Conservation (phyloP, 2,329 filamentous ascomycete genomes). For the Colletotrichum horii region DNA sequence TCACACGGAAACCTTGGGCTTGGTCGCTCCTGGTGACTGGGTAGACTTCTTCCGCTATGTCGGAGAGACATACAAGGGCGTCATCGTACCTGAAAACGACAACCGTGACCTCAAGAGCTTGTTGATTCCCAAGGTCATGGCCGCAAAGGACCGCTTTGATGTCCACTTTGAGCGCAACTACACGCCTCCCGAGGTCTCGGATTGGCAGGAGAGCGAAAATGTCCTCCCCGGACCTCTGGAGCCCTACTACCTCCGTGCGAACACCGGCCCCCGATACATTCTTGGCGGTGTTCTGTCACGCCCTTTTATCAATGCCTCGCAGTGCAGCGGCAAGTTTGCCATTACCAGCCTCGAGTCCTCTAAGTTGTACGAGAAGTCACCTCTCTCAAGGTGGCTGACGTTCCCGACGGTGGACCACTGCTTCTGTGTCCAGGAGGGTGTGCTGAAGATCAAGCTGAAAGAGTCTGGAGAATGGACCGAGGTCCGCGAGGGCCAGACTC, state of each 20-base stretch:
- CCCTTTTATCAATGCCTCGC: constrained; percentile 52
- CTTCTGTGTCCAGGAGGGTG: constrained; percentile 52
- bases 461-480: constrained; percentile 29
- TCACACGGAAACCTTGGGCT: constrained; percentile 58
- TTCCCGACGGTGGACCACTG: constrained; percentile 58
- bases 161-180: constrained; percentile 58
- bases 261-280: constrained; percentile 51
- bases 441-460: constrained; percentile 44
- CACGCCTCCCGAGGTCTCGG: constrained; percentile 44
- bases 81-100: constrained; percentile 56
- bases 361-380: constrained; percentile 36
- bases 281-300: constrained; percentile 49
- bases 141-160: constrained; percentile 59
- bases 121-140: constrained; percentile 60
- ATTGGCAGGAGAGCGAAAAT: constrained; percentile 47
- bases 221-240: constrained; percentile 39
- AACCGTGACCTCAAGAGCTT: constrained; percentile 54
- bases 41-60: constrained; percentile 66
- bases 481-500: constrained; percentile 52
- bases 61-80: constrained; percentile 54
- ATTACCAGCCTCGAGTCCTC: constrained; percentile 58
- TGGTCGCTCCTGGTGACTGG: constrained; percentile 64
- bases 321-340: constrained; percentile 54
- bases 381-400: constrained; percentile 40
- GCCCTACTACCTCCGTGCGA: constrained; percentile 57